Evolutionary conservation across 1,284 basidiomycete species (phyloP), one percentile per base, ranked within the genome.

Genomic region (Gomphus bonarii): DNA sequence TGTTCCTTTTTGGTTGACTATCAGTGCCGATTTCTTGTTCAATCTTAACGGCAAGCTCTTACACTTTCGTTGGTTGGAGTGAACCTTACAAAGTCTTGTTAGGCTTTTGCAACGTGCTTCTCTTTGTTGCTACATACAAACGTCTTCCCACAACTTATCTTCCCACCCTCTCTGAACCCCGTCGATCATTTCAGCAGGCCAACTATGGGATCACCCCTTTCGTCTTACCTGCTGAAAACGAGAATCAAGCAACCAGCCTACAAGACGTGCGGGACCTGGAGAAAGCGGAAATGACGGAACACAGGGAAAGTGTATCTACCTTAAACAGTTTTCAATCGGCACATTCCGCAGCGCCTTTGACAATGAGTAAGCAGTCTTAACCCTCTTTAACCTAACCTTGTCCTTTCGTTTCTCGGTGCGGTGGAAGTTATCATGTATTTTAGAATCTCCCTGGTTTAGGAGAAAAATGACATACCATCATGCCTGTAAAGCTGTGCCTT

Each of bases 11-110:
- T 63, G 65, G 56, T 63, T 65, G 20, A 70, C 65, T 10, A 68
- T 72, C 43, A 22, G 68, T 44, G 62, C 72, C 7, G 72, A 70
- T 58, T 61, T 67, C 50, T 63, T 74, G 55, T 74, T 72, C 66
- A 70, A 73, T 55, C 66, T 74, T 16, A 69, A 67, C 58, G 70
- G 70, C 68, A 31, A 20, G 66, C 55, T 30, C 18, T 5, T 12
- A 28, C 16, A 12, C 11, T 54, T 28, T 11, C 16, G 38, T 48
- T 33, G 6, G 12, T 25, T 2, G 25, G 33, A 35, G 9, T 35
- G 33, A 35, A 6, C 33, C 33, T 35, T 9, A 35, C 33, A 35
- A 35, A 35, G 28, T 6, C 1, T 42, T 25, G n/a, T 7, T 50
- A 70, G 70, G 71, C 18, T 60, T 71, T 50, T 67, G 64, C 18